Conservation (phyloP, 1,139 yeast species). For the Blastobotrys buckinghamii region DNA sequence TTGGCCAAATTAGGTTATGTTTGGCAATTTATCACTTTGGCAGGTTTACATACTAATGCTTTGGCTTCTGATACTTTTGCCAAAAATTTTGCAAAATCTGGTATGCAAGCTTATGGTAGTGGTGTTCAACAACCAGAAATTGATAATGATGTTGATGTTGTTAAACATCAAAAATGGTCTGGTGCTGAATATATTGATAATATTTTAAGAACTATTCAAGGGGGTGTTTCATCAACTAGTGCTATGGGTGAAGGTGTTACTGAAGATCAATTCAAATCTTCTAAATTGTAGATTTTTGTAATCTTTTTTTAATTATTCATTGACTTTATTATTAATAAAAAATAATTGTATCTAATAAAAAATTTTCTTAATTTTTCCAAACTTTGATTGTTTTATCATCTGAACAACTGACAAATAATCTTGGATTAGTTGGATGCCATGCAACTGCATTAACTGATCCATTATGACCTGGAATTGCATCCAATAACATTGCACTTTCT, state of each 20-base stretch:
- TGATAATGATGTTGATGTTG: slow-evolving; percentile 86
- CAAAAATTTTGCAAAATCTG: slow-evolving; percentile 67
- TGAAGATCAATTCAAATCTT: slow-evolving; percentile 80
- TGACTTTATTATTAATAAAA: too few species aligned
- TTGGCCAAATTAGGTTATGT: slow-evolving; percentile 87
- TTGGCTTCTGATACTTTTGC: slow-evolving; percentile 86
- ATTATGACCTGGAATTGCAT: slow-evolving; percentile 53
- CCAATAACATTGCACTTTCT: slow-evolving; percentile 54
- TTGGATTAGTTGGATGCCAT: slow-evolving; percentile 56
- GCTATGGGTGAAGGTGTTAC: slow-evolving; percentile 99
- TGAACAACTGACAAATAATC: slow-evolving; percentile 74
- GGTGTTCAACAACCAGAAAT: slow-evolving; percentile 84
- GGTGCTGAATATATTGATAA: slow-evolving; percentile 98
- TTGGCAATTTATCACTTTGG: slow-evolving; percentile 97
- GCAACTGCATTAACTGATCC: slow-evolving; percentile 69
- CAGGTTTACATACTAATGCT: slow-evolving; percentile 95
- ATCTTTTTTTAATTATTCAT: too few species aligned
- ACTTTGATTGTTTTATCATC: slow-evolving; percentile 51
- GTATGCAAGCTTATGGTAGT: slow-evolving; percentile 95
- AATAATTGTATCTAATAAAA: neutral
- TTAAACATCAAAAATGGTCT: slow-evolving; percentile 98
- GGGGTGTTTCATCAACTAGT: slow-evolving; percentile 93
- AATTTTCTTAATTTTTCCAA: slow-evolving; percentile 17
- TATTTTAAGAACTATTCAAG: slow-evolving; percentile 81
- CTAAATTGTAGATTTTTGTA: slow-evolving; percentile 10